Evolutionary conservation across 2,329 filamentous ascomycete genomes (phyloP), one percentile per base, ranked within the genome.

Genomic region (Eutypa lata): DNA sequence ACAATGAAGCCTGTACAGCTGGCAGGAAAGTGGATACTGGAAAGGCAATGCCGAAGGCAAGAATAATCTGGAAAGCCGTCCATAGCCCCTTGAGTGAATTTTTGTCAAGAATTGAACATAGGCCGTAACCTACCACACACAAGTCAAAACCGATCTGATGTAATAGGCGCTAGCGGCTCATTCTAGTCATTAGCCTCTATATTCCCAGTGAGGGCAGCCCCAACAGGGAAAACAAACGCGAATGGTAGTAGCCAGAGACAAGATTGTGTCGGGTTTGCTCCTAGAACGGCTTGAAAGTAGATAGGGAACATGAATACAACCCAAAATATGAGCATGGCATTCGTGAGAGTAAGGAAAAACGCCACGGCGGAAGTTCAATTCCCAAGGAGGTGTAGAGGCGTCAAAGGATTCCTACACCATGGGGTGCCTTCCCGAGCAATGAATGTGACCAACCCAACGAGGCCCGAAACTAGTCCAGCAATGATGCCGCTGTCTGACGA

Each of bases 241-340:
- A 22, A 35, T 63, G 53, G 33, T 60, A 68, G 57, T n/a, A 63
- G 33, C 22, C 55, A 44, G 7, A 66, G 53, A 11, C 58, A 64
- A 1, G 63, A 57, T 3, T 61, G 51, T 0, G 54, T 53, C 0
- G 72, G 64, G 1, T 62, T 55, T 6, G 63, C 55, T 2, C 50
- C 48, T 2, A 62, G 62, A 0, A 75, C 67, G 2, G 63, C 65
- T 51, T 76, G 72, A 58, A 76, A 76, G 58, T 75, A 77, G 7
- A 76, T 53, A 0, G 73, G 72, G 2, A 73, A 53, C 50, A 73
- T 72, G 59, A 66, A 70, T 31, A 65, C 52, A 13, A 65, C 55
- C 63, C 68, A 71, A 37, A 65, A 63, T 1, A 65, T 53, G 7
- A 74, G 54, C 3, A 76, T 50, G 7, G 62, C 61, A 35, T 71